Conservation (phyloP, 176 grass and related monocot genomes). For the Aegilops bicornis region DNA sequence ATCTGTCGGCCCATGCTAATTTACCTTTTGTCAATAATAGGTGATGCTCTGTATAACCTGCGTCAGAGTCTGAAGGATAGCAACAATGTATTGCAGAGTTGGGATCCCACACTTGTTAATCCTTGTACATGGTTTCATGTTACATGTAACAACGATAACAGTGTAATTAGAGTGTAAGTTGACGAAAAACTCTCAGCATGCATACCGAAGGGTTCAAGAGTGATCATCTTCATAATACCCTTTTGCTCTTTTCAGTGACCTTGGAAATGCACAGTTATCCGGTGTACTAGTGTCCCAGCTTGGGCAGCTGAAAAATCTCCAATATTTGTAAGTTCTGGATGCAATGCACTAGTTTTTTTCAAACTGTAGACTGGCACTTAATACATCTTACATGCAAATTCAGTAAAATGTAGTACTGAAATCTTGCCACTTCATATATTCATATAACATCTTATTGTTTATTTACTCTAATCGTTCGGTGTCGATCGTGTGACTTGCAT, state of each 20-base stretch:
- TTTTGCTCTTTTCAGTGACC: slow-evolving; percentile 50
- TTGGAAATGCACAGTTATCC: slow-evolving; percentile 73
- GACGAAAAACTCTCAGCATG: background rate
- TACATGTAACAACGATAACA: slow-evolving; percentile 66
- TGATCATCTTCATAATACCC: background rate
- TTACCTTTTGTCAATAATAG: slow-evolving; percentile 26
- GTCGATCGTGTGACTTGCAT: background rate
- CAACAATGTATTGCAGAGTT: slow-evolving; percentile 67
- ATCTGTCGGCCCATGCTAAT: background rate
- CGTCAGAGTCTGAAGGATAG: slow-evolving; percentile 59
- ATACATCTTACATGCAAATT: background rate
- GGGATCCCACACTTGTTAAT: slow-evolving; percentile 74
- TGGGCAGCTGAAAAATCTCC: slow-evolving; percentile 64
- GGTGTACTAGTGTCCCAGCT: slow-evolving; percentile 64
- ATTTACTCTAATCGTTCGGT: background rate
- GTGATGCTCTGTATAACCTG: slow-evolving; percentile 69
- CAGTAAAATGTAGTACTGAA: background rate
- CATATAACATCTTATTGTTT: background rate
- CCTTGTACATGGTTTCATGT: slow-evolving; percentile 88
- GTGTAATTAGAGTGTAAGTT: slow-evolving; percentile 79
- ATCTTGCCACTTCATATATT: background rate
- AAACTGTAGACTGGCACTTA: background rate
- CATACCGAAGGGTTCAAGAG: background rate
- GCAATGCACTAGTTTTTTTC: slow-evolving; percentile 8
- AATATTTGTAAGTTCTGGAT: slow-evolving; percentile 73